Evolutionary conservation across 331 rosid genomes (phyloP).

Genomic region (Dryas integrifolia): DNA sequence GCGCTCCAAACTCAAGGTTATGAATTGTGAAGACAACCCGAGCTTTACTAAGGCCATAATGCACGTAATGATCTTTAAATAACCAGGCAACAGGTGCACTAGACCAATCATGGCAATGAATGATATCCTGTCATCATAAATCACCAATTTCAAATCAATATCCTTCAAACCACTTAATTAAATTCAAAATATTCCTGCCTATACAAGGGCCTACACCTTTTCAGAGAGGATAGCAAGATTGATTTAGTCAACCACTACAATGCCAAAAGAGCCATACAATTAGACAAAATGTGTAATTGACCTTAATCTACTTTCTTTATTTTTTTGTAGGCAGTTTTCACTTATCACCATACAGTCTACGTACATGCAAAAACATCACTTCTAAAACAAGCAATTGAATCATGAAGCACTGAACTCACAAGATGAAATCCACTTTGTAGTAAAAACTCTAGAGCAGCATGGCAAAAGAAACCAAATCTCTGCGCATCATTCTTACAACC

Average conservation of each 20-base stretch:
- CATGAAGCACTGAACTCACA: conserved; percentile 47
- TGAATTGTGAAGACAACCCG: conserved; percentile 80
- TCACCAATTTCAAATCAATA: background rate
- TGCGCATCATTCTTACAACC: conserved; percentile 72
- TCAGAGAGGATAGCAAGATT: background rate
- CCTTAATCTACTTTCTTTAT: background rate
- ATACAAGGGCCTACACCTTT: background rate
- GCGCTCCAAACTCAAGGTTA: conserved; percentile 78
- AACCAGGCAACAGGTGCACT: conserved; percentile 91
- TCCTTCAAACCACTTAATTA: background rate
- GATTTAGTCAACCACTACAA: background rate
- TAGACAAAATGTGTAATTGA: background rate
- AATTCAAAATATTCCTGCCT: background rate
- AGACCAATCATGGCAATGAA: conserved; percentile 94
- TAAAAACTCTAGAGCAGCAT: conserved; percentile 84
- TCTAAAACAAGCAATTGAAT: conserved; percentile 20
- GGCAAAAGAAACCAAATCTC: conserved; percentile 81
- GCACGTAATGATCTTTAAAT: conserved; percentile 65
- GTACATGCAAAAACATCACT: background rate
- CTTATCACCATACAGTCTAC: background rate
- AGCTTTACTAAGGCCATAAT: conserved; percentile 59
- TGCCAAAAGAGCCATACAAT: background rate
- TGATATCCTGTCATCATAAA: conserved; percentile 58
- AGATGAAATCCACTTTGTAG: conserved; percentile 76
- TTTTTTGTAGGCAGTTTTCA: background rate